A percentile compares a stretch with the other conserved stretches of the same genome.
These are phyloP conservation scores for Trichophyton schoenleinii DNA, from an alignment of 2,329 filamentous ascomycete genomes.

Conservation along the genomic window DNA sequence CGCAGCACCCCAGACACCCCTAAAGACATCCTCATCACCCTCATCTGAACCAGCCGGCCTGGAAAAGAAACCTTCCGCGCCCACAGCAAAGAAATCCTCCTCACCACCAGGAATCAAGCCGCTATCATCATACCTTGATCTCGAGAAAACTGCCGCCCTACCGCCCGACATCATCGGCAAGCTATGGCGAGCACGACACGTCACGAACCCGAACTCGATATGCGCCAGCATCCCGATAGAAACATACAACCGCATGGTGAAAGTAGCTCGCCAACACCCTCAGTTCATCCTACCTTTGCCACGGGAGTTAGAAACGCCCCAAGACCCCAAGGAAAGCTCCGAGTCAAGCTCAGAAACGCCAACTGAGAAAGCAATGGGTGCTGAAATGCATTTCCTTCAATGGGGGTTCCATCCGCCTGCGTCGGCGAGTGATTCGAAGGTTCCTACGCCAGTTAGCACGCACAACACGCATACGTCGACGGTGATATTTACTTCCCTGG, in stretches of 20 bases:
- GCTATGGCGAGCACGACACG: constrained; percentile 83
- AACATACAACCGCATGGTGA: constrained; percentile 62
- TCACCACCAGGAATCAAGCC: constrained; percentile 47
- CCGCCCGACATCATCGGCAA: constrained; percentile 71
- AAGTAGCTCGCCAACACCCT: constrained; percentile 60
- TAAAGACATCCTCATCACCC: constrained; percentile 17
- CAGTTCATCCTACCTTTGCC: constrained; percentile 82
- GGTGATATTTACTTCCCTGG: constrained; percentile 86
- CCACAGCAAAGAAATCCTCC: not conserved
- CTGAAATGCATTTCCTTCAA: constrained; percentile 92
- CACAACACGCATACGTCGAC: constrained; percentile 50
- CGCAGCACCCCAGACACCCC: constrained; percentile 27
- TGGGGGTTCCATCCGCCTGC: constrained; percentile 73
- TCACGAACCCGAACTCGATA: constrained; percentile 58
- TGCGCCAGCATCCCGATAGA: constrained; percentile 66
- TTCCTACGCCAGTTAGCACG: constrained; percentile 23
- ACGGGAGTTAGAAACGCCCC: constrained; percentile 28
- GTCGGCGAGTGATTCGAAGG: constrained; percentile 24
- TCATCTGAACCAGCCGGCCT: constrained; percentile 15
- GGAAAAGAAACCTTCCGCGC: constrained; percentile 16
- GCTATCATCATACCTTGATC: constrained; percentile 59
- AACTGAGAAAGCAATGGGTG: constrained; percentile 29
- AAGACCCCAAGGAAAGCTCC: constrained; percentile 15
- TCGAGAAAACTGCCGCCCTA: constrained; percentile 61
- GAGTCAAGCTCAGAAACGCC: constrained; percentile 40